Evolutionary conservation across 768 basidiomycete genomes (phyloP).

Genomic region (Tulasnella sp.): DNA sequence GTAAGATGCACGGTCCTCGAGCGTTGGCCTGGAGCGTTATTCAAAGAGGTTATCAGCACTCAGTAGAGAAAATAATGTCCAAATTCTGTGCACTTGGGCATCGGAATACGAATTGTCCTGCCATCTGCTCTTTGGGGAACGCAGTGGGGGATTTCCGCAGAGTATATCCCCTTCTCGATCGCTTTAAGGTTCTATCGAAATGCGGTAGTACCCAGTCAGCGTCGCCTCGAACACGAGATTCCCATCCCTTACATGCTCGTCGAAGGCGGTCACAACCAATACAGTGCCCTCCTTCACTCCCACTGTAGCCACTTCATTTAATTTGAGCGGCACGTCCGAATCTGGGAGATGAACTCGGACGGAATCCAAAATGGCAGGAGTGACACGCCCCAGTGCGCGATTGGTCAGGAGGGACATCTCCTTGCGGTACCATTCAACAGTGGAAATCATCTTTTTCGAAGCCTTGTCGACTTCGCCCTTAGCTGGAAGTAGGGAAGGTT

Average conservation of each 20-base stretch:
- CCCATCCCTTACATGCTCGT: slow-evolving; percentile 59
- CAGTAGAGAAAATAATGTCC: not conserved
- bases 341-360: slow-evolving; percentile 56
- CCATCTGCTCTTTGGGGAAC: slow-evolving; percentile 66
- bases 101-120: slow-evolving; percentile 71
- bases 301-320: slow-evolving; percentile 75
- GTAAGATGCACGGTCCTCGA: slow-evolving; percentile 61
- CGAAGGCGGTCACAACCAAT: slow-evolving; percentile 70
- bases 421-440: slow-evolving; percentile 71
- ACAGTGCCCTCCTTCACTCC: slow-evolving; percentile 74
- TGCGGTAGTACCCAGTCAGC: not conserved
- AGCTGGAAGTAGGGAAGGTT: not conserved
- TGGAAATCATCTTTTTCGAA: slow-evolving; percentile 50
- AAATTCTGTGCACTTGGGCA: slow-evolving; percentile 57
- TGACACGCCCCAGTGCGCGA: slow-evolving; percentile 71
- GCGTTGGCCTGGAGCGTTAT: slow-evolving; percentile 62
- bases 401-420: slow-evolving; percentile 69
- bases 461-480: slow-evolving; percentile 57
- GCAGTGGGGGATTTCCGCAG: slow-evolving; percentile 67
- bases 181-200: slow-evolving; percentile 62
- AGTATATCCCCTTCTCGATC: slow-evolving; percentile 70
- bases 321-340: slow-evolving; percentile 36
- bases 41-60: not conserved
- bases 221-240: slow-evolving; percentile 13
- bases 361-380: slow-evolving; percentile 62